A percentile compares a stretch with the other conserved stretches of the same genome.
Evolutionary conservation across 2,329 filamentous ascomycete genomes (phyloP).

Genomic region (Emergomyces pasteurianus): DNA sequence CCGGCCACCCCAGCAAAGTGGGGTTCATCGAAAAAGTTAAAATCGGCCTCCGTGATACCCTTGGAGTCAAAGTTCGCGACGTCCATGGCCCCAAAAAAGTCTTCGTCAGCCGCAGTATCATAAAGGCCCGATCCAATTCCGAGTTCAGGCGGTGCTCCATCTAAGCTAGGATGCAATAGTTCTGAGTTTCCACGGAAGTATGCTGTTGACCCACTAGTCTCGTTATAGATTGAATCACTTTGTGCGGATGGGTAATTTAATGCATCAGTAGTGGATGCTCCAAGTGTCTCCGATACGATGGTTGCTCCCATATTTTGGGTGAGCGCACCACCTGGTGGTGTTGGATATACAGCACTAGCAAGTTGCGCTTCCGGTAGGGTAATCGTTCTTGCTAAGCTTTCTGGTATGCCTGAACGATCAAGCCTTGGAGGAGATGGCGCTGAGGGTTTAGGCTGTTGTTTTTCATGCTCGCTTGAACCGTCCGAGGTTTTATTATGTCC

Average conservation of each 20-base stretch:
- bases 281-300: neutral
- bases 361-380: conserved; percentile 30
- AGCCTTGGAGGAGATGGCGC: conserved; percentile 15
- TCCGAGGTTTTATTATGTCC: neutral
- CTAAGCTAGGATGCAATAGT: conserved; percentile 15
- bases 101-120: conserved; percentile 37
- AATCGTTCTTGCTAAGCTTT: conserved; percentile 28
- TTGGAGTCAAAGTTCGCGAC: conserved; percentile 42
- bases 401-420: conserved; percentile 20
- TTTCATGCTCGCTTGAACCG: conserved; percentile 9
- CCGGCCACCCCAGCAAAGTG: conserved; percentile 17
- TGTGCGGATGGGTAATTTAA: conserved; percentile 8
- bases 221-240: conserved; percentile 10
- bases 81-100: conserved; percentile 47
- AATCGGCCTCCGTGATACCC: conserved; percentile 48
- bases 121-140: conserved; percentile 29
- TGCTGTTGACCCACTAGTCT: conserved; percentile 6
- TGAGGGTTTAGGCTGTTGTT: conserved; percentile 16
- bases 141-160: conserved; percentile 17
- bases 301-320: neutral
- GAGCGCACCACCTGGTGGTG: conserved; percentile 31
- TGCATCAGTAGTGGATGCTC: conserved; percentile 17
- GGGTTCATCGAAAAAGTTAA: conserved; percentile 52
- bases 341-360: conserved; percentile 40
- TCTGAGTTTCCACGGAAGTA: conserved; percentile 12